Percentiles rank a stretch among this genome's conserved stretches.
These are phyloP conservation scores for Irpex sp. DNA, from an alignment of 1,284 basidiomycete species.

Conservation along the genomic window DNA sequence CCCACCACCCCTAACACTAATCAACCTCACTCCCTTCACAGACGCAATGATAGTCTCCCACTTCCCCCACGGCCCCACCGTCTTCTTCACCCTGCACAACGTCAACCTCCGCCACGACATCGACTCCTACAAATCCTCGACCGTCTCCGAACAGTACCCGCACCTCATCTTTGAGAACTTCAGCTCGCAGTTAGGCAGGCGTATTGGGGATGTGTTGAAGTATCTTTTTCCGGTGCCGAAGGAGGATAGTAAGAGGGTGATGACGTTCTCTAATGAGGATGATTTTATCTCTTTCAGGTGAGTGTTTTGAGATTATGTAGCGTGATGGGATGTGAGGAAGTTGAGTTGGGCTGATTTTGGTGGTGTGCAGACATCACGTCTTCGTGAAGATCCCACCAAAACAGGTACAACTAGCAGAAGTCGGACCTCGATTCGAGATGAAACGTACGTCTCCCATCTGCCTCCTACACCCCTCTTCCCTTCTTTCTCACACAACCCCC, in stretches of 20 bases:
- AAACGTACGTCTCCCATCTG: slow-evolving; percentile 89
- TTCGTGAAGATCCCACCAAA: slow-evolving; percentile 87
- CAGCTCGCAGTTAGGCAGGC: slow-evolving; percentile 76
- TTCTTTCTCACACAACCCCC: too few relatives aligned
- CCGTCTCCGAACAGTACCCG: slow-evolving; percentile 98
- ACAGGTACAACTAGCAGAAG: slow-evolving; percentile 93
- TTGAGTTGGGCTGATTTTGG: too few relatives aligned
- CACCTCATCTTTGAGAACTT: slow-evolving; percentile 98
- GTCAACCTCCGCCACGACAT: slow-evolving; percentile 95
- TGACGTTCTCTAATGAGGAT: slow-evolving; percentile 95
- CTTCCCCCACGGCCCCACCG: slow-evolving; percentile 96
- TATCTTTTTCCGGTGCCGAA: slow-evolving; percentile 97
- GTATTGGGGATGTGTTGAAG: slow-evolving; percentile 82
- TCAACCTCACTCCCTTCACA: slow-evolving; percentile 18
- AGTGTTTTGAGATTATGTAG: too few relatives aligned
- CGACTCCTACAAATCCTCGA: slow-evolving; percentile 76
- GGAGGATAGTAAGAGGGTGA: slow-evolving; percentile 92
- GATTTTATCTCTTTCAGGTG: slow-evolving; percentile 98
- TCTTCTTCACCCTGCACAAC: slow-evolving; percentile 93
- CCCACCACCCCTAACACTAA: too few relatives aligned
- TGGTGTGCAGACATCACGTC: too few relatives aligned
- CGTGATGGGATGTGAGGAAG: too few relatives aligned
- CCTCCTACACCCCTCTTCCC: too few relatives aligned
- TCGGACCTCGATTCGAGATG: slow-evolving; percentile 97
- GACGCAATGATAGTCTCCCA: slow-evolving; percentile 98